Evolutionary conservation across 2,329 filamentous ascomycete genomes (phyloP).

Genomic region (Lizonia empirigonia): DNA sequence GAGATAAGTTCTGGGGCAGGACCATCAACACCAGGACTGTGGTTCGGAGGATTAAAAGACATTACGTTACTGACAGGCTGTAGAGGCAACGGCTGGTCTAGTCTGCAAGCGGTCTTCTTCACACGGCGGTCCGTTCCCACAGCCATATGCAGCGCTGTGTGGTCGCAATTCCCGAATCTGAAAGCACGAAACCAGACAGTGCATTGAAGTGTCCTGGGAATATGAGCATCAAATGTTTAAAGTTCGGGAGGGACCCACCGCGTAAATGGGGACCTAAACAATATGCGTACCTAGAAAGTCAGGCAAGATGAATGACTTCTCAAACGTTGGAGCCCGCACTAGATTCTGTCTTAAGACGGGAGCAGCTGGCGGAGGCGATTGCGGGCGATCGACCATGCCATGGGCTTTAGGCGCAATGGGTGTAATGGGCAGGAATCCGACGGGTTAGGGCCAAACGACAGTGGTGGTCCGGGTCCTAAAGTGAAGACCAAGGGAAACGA

Average conservation of each 20-base stretch:
- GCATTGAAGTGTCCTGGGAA: slow-evolving; percentile 39
- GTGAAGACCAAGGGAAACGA: slow-evolving; percentile 22
- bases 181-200: slow-evolving; percentile 28
- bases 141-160: slow-evolving; percentile 46
- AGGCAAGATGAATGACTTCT: slow-evolving; percentile 36
- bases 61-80: slow-evolving; percentile 42
- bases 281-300: slow-evolving; percentile 38
- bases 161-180: slow-evolving; percentile 36
- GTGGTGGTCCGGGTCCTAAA: slow-evolving; percentile 29
- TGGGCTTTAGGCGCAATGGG: slow-evolving; percentile 38
- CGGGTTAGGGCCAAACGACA: slow-evolving; percentile 34
- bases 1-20: slow-evolving; percentile 31
- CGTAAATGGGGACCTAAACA: slow-evolving; percentile 28
- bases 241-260: slow-evolving; percentile 30
- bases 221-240: slow-evolving; percentile 39
- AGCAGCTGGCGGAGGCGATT: slow-evolving; percentile 41
- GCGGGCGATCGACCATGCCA: slow-evolving; percentile 43
- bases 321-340: slow-evolving; percentile 47
- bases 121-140: slow-evolving; percentile 44
- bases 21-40: slow-evolving; percentile 36
- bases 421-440: slow-evolving; percentile 33
- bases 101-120: slow-evolving; percentile 42
- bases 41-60: slow-evolving; percentile 41
- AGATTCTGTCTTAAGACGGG: slow-evolving; percentile 36
- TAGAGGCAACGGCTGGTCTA: slow-evolving; percentile 42